A percentile compares a stretch with the other conserved stretches of the same genome.
Evolutionary conservation across 331 rosid genomes (phyloP).

Genomic region (Acacia pycnantha): DNA sequence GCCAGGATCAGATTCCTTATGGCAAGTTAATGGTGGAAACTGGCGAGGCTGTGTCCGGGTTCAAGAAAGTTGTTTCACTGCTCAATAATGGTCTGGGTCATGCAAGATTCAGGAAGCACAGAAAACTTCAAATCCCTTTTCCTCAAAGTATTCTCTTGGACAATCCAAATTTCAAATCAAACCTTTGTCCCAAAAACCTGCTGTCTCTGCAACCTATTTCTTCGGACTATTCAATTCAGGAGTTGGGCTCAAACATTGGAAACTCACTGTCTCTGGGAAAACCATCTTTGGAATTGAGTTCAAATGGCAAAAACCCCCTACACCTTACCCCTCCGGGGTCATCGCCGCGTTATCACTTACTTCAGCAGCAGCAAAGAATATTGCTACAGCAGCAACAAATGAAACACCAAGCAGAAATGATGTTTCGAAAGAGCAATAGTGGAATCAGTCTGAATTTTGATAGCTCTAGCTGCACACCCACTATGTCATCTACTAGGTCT

Average conservation of each 20-base stretch:
- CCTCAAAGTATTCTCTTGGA: constrained; percentile 63
- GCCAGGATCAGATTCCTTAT: constrained; percentile 64
- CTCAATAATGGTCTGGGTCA: constrained; percentile 71
- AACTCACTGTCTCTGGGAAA: constrained; percentile 54
- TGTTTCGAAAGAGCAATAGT: constrained; percentile 68
- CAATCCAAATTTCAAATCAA: constrained; percentile 48
- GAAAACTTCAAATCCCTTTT: constrained; percentile 51
- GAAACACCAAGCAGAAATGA: constrained; percentile 76
- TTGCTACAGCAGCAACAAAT: constrained; percentile 68
- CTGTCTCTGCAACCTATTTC: constrained; percentile 48
- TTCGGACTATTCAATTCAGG: constrained; percentile 59
- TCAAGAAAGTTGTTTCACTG: constrained; percentile 85
- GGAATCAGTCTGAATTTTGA: constrained; percentile 89
- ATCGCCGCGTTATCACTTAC: constrained; percentile 56
- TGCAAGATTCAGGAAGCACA: constrained; percentile 81
- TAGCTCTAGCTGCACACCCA: constrained; percentile 80
- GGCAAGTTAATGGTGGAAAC: constrained; percentile 70
- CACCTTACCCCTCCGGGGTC: constrained; percentile 52
- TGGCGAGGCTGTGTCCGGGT: constrained; percentile 77
- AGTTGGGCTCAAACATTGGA: constrained; percentile 44
- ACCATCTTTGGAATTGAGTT: constrained; percentile 68
- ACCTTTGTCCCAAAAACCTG: constrained; percentile 41
- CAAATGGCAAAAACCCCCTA: constrained; percentile 66
- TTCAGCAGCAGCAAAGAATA: constrained; percentile 74
- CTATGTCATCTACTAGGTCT: constrained; percentile 91